Evolutionary conservation across 176 grass and related monocot species (phyloP), one percentile per base, ranked within the genome.

Genomic region (Dendrocalamus sinicus): DNA sequence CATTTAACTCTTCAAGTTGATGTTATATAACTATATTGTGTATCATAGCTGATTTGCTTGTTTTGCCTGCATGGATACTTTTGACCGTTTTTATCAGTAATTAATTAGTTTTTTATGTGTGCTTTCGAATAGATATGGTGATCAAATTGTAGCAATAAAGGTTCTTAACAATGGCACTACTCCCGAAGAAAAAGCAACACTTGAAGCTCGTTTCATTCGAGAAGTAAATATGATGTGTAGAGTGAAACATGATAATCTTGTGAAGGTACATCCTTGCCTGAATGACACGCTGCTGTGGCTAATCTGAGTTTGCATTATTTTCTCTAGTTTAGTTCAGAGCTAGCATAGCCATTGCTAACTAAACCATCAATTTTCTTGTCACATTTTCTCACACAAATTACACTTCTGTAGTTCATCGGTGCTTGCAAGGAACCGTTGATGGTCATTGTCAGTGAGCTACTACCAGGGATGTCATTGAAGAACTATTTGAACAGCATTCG

Each of bases 371-470:
- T 77, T 75, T 65, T 63, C 37, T 28, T 23, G 9, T 62, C 24
- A 37, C 9, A 23, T 37, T 61, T 19, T 30, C 70, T 86, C 1
- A 20, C 37, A 73, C 63, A n/a, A 22, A 10, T 61, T 45, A 9
- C 82, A 85, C 37, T 64, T 72, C 7, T 84, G 9, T 66, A 99
- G 96, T 96, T 99, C 50, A 85, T 99, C 68, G 96, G 96, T 84
- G 93, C 96, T 75, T 99, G 96, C 82, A 99, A 99, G 86, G 96
- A 99, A 58, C 96, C 96, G 70, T 68, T 96, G 71, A 99, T 99
- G 96, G 96, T 99, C 63, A 94, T 99, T 78, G 96, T 94, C 22
- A 99, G 93, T 6, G 96, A 99, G 54, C 85, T 99, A 69, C 70
- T 99, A 53, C 94, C 82, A 53, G 96, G 96, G 81, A 94, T 93